Evolutionary conservation across 2,329 filamentous ascomycete species (phyloP).

Genomic region (Didymella pinodella): DNA sequence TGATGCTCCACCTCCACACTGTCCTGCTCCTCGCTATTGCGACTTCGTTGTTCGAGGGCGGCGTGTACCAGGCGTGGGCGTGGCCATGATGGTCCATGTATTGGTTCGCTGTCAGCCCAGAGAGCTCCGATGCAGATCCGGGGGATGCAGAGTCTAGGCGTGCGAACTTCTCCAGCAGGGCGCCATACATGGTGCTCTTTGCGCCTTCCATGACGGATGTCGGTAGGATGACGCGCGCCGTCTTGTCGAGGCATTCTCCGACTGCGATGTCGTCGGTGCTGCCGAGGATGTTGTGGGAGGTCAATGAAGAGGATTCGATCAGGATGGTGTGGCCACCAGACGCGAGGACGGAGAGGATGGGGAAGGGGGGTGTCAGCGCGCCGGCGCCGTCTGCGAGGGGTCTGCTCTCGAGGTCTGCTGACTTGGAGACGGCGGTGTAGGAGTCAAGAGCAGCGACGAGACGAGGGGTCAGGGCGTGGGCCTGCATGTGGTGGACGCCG

Average conservation of each 20-base stretch:
- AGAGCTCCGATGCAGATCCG: not conserved
- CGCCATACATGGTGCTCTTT: conserved; percentile 79
- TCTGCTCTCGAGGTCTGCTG: not conserved
- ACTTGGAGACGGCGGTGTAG: not conserved
- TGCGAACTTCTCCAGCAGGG: conserved; percentile 82
- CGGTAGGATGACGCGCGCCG: conserved; percentile 79
- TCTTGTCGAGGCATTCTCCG: conserved; percentile 89
- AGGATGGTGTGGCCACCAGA: conserved; percentile 94
- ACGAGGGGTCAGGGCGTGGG: conserved; percentile 87
- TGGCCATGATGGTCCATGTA: conserved; percentile 28
- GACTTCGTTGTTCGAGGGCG: conserved; percentile 68
- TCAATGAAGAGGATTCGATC: conserved; percentile 73
- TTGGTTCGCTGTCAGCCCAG: conserved; percentile 27
- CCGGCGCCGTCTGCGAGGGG: conserved; percentile 13
- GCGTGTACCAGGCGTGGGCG: conserved; percentile 61
- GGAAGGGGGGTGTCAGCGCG: conserved; percentile 67
- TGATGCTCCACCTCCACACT: conserved; percentile 72
- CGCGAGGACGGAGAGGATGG: conserved; percentile 86
- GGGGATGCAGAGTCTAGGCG: conserved; percentile 46
- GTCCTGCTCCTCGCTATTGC: conserved; percentile 57
- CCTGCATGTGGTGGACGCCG: conserved; percentile 96
- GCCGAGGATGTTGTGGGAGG: conserved; percentile 76
- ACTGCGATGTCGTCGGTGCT: conserved; percentile 82
- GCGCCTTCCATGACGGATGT: conserved; percentile 60
- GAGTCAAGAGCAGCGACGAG: conserved; percentile 70